Percentiles rank a stretch among this genome's conserved stretches.
Evolutionary conservation across 2,329 filamentous ascomycete species (phyloP).

Genomic region (Diaporthe sp.): DNA sequence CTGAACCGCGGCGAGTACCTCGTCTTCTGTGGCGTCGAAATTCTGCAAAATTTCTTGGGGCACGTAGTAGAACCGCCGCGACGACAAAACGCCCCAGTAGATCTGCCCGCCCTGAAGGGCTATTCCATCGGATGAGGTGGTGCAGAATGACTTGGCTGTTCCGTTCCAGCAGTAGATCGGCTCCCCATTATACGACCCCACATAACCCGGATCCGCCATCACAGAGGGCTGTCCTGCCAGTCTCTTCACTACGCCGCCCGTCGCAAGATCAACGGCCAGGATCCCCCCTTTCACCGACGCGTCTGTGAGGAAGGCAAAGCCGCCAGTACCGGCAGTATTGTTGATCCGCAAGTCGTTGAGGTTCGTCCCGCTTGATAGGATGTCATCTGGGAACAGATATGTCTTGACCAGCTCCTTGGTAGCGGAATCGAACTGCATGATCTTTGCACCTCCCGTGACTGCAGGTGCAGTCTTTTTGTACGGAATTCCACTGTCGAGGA

Average conservation of each 20-base stretch:
- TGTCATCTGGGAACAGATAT: constrained; percentile 52
- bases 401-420: constrained; percentile 48
- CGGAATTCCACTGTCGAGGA: constrained; percentile 55
- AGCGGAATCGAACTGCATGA: constrained; percentile 55
- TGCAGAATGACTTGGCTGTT: constrained; percentile 47
- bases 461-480: constrained; percentile 45
- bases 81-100: constrained; percentile 57
- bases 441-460: constrained; percentile 52
- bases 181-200: constrained; percentile 52
- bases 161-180: constrained; percentile 52
- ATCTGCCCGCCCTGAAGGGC: constrained; percentile 55
- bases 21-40: constrained; percentile 47
- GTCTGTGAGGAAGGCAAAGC: constrained; percentile 57
- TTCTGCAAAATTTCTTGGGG: constrained; percentile 51
- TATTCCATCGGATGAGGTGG: constrained; percentile 52
- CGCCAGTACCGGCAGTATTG: constrained; percentile 53
- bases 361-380: constrained; percentile 52
- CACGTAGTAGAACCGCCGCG: constrained; percentile 55
- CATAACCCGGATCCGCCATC: constrained; percentile 53
- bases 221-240: constrained; percentile 53
- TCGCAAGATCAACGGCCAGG: constrained; percentile 53
- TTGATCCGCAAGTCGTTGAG: constrained; percentile 58
- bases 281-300: constrained; percentile 52
- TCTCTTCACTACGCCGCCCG: constrained; percentile 50
- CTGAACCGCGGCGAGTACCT: constrained; percentile 52